Conservation (phyloP, 192 early-diverging fungal species). For the Dissophora ornata region DNA sequence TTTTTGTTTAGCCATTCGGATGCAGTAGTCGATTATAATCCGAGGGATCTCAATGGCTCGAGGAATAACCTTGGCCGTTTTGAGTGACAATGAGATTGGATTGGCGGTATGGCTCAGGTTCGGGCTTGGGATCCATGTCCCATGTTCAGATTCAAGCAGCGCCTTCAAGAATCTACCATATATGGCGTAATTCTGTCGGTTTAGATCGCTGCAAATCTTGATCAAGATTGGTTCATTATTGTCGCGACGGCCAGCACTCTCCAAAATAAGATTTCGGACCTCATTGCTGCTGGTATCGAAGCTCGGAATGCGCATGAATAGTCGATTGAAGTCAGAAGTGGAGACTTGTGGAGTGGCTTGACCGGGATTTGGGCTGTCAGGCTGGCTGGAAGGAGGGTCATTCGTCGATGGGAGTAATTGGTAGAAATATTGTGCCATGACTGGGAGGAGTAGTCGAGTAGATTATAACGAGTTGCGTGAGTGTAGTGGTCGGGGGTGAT, state of each 20-base stretch:
- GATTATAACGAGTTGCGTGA: too few relatives aligned
- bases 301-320: not conserved
- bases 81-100: not conserved
- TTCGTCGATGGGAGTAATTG: not conserved
- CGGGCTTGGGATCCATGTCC: not conserved
- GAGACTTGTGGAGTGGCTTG: not conserved
- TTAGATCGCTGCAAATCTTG: not conserved
- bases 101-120: not conserved
- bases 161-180: constrained; percentile 5
- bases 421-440: constrained; percentile 7
- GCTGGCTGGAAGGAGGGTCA: not conserved
- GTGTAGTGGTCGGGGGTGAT: too few relatives aligned
- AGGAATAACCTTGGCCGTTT: not conserved
- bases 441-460: not conserved
- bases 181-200: not conserved
- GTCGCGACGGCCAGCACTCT: not conserved
- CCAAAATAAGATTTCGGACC: not conserved
- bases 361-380: not conserved
- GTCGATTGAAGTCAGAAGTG: too few relatives aligned
- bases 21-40: constrained; percentile 11
- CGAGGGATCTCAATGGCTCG: constrained; percentile 1
- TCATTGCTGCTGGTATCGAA: not conserved
- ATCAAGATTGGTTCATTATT: not conserved
- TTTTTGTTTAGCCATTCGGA: constrained; percentile 9
- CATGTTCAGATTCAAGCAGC: not conserved